Evolutionary conservation across 75 land plant species (phyloP).

Genomic region (Adiantum capillusveneris): DNA sequence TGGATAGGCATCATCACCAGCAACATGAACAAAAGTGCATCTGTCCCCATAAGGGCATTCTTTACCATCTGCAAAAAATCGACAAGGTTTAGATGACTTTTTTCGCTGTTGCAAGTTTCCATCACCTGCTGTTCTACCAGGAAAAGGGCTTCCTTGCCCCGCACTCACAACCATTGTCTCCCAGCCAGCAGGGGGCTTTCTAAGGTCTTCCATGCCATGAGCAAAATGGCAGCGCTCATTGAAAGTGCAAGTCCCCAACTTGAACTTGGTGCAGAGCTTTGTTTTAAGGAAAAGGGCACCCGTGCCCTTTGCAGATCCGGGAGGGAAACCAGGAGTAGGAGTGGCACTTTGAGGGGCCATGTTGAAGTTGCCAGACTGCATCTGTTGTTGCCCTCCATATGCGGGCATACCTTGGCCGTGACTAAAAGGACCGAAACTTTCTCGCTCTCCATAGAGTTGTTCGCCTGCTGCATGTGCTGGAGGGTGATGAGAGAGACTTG

Average conservation of each 20-base stretch:
- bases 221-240: slow-evolving; percentile 19
- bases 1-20: too few species aligned
- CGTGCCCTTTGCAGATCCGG: slow-evolving; percentile 5
- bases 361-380: too few species aligned
- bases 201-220: slow-evolving; percentile 22
- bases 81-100: slow-evolving; percentile 25
- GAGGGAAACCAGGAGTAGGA: not conserved
- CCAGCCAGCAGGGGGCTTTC: slow-evolving; percentile 28
- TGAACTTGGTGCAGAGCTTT: slow-evolving; percentile 21
- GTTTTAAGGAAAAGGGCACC: slow-evolving; percentile 14
- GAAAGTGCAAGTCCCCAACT: slow-evolving; percentile 11
- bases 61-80: slow-evolving; percentile 21
- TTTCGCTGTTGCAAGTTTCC: too few species aligned
- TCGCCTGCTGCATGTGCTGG: too few species aligned
- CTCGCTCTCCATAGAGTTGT: too few species aligned
- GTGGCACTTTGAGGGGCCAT: not conserved
- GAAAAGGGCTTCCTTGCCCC: not conserved
- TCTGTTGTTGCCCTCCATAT: too few species aligned
- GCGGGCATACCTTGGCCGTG: too few species aligned
- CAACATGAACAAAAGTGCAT: slow-evolving; percentile 25
- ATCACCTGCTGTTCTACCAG: too few species aligned
- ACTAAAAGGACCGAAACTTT: too few species aligned
- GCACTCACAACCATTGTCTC: slow-evolving; percentile 16
- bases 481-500: too few species aligned
- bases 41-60: slow-evolving; percentile 35